These are phyloP conservation scores for Pleurotus ostreatus DNA, from an alignment of 768 basidiomycete genomes.

Conservation along the genomic window DNA sequence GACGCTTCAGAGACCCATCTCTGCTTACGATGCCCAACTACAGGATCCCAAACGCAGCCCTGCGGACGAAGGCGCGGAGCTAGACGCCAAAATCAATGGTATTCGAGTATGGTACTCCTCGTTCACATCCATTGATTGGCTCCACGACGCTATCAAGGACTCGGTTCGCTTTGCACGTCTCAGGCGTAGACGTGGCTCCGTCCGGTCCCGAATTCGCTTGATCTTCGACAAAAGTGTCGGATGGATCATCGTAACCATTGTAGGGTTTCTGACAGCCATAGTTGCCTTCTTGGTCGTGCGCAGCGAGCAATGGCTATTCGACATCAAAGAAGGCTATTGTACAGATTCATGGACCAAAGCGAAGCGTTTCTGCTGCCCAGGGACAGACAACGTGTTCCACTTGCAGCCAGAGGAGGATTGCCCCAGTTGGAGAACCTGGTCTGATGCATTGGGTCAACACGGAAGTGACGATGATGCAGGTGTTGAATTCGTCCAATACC, in stretches of 20 bases:
- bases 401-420: conserved; percentile 40
- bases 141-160: conserved; percentile 95
- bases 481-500: conserved; percentile 44
- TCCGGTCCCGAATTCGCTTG: conserved; percentile 61
- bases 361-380: conserved; percentile 78
- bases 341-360: conserved; percentile 63
- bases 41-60: conserved; percentile 26
- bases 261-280: conserved; percentile 82
- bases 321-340: conserved; percentile 91
- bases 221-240: conserved; percentile 76
- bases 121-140: conserved; percentile 91
- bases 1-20: conserved; percentile 57
- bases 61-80: conserved; percentile 36
- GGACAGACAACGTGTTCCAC: conserved; percentile 17
- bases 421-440: conserved; percentile 74
- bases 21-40: conserved; percentile 65
- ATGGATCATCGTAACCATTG: conserved; percentile 85
- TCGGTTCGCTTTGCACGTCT: conserved; percentile 76
- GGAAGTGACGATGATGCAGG: conserved; percentile 34
- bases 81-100: conserved; percentile 74
- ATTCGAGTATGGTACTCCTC: conserved; percentile 89
- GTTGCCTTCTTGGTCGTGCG: conserved; percentile 85
- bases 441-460: conserved; percentile 41
- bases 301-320: conserved; percentile 86
- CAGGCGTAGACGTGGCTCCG: conserved; percentile 56